phyloP scores from a whole-genome alignment of 116 monocot species.

The Papilionanthe hybrid region DNA sequence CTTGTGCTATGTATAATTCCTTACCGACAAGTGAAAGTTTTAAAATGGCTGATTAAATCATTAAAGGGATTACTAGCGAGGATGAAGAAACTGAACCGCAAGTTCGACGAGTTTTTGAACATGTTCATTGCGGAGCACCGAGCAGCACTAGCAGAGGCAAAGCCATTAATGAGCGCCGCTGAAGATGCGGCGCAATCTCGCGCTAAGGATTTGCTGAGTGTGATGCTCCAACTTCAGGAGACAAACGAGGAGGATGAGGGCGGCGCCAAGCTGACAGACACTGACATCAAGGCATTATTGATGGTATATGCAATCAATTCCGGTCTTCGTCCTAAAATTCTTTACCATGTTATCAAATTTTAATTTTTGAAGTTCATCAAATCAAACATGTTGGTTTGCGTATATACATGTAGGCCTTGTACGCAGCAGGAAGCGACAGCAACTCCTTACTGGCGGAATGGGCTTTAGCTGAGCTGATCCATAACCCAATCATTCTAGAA shows the following conservation, averaged over 20 bases:
- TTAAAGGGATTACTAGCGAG: neutral
- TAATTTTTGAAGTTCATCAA: too few relatives aligned
- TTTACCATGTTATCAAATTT: too few relatives aligned
- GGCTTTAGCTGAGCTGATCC: conserved; percentile 28
- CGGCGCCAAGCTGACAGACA: conserved; percentile 3
- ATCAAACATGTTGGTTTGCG: too few relatives aligned
- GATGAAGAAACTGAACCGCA: conserved; percentile 7
- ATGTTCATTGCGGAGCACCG: conserved; percentile 12
- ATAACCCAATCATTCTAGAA: conserved; percentile 3
- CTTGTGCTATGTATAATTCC: too few relatives aligned
- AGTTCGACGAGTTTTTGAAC: conserved; percentile 12
- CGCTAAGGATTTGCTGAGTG: conserved; percentile 3
- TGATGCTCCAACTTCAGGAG: conserved; percentile 8
- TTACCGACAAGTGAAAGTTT: too few relatives aligned
- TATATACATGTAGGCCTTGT: neutral
- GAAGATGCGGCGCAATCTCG: too few relatives aligned
- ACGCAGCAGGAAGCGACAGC: conserved; percentile 19
- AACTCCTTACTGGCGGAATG: conserved; percentile 14
- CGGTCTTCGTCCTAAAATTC: too few relatives aligned
- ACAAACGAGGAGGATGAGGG: neutral
- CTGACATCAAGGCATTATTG: conserved; percentile 21
- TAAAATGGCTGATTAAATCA: neutral
- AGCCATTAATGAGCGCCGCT: neutral
- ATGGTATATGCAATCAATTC: conserved; percentile 1
- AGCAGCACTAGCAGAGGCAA: neutral